Evolutionary conservation across 179 eudicot genomes (phyloP).

Genomic region (Silene noctiflora): DNA sequence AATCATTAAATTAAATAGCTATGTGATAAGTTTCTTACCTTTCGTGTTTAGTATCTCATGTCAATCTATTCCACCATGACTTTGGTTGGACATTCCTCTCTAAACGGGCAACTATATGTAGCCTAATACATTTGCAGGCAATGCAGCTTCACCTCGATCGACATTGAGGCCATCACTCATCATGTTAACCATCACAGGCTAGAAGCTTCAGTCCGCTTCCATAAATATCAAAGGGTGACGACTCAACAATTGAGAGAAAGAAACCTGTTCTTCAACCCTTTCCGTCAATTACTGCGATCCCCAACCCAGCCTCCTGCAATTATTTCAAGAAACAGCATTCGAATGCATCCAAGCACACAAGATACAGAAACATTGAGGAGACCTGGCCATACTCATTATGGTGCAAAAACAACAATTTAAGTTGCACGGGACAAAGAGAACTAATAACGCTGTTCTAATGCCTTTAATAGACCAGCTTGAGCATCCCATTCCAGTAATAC

Average conservation of each 20-base stretch:
- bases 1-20: conserved; percentile 12
- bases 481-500: conserved; percentile 29
- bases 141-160: conserved; percentile 26
- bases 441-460: conserved; percentile 13
- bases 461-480: conserved; percentile 31
- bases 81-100: conserved; percentile 19
- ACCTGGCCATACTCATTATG: conserved; percentile 18
- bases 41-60: conserved; percentile 10
- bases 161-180: conserved; percentile 16
- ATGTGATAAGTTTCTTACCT: conserved; percentile 19
- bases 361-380: conserved; percentile 15
- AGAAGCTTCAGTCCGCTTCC: conserved; percentile 21
- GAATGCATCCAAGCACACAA: conserved; percentile 21
- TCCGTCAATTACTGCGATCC: conserved; percentile 23
- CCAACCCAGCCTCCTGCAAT: conserved; percentile 17
- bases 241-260: conserved; percentile 35
- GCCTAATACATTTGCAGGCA: conserved; percentile 25
- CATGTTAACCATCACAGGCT: conserved; percentile 28
- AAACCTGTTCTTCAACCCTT: conserved; percentile 33
- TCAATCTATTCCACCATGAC: conserved; percentile 18
- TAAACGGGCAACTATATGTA: conserved; percentile 24
- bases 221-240: conserved; percentile 5
- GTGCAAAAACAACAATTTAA: conserved; percentile 19
- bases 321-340: conserved; percentile 15
- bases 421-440: conserved; percentile 7